Conservation (phyloP, 148 eudicot species). For the Bassia scoparia region DNA sequence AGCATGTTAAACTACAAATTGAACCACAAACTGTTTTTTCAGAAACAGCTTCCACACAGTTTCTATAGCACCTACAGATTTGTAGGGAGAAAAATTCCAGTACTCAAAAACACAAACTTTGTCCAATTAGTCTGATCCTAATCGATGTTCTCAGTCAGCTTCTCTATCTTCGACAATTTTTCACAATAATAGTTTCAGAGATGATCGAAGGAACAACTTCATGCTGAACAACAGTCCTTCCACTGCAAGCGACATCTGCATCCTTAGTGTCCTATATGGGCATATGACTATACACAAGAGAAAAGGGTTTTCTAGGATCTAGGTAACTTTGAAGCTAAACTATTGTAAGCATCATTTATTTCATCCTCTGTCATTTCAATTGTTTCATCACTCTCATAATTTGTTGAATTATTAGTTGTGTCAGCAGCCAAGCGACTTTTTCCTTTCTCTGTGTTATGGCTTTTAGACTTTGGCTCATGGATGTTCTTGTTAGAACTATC, state of each 20-base stretch:
- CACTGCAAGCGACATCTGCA: conserved; percentile 3
- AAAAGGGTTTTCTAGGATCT: background rate
- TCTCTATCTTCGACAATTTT: background rate
- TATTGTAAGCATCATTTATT: conserved; percentile 65
- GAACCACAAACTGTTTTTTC: no score
- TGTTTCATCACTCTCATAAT: conserved; percentile 81
- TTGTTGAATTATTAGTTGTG: conserved; percentile 19
- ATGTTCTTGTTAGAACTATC: conserved; percentile 16
- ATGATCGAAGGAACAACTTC: background rate
- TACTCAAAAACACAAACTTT: background rate
- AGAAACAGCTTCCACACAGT: background rate
- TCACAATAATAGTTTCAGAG: background rate
- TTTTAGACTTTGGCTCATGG: conserved; percentile 31
- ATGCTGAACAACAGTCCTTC: background rate
- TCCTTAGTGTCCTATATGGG: background rate
- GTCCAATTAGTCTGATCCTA: background rate
- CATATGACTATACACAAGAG: background rate
- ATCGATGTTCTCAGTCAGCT: background rate
- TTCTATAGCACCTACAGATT: background rate
- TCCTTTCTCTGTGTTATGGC: conserved; percentile 32
- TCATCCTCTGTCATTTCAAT: conserved; percentile 92
- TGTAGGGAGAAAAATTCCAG: background rate
- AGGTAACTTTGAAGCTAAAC: conserved; percentile 35
- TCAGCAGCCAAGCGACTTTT: conserved; percentile 9
- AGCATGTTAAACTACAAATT: no score